Percentiles rank a stretch among this genome's conserved stretches.
Evolutionary conservation across 495 filamentous ascomycete species (phyloP).

Genomic region (Penicillium mononematosum): DNA sequence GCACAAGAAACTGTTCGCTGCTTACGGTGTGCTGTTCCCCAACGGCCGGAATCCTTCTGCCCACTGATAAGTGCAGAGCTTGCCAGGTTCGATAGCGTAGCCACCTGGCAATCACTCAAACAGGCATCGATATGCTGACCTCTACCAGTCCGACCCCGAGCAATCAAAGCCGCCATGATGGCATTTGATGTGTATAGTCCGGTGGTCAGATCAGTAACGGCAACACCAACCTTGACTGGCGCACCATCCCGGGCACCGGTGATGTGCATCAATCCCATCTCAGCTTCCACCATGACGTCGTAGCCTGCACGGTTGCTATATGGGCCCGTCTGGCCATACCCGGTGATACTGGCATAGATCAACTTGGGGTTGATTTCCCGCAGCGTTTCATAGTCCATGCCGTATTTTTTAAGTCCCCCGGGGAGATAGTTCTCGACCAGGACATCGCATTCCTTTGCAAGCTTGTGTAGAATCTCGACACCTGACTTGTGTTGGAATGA

Average conservation of each 20-base stretch:
- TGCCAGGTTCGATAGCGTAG: constrained; percentile 87
- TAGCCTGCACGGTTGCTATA: constrained; percentile 89
- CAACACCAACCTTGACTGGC: constrained; percentile 95
- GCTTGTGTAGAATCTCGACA: constrained; percentile 78
- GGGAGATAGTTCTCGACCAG: constrained; percentile 97
- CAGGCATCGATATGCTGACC: constrained; percentile 93
- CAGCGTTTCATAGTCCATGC: constrained; percentile 79
- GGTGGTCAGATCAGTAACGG: constrained; percentile 93
- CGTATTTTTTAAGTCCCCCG: constrained; percentile 85
- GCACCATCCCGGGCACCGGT: constrained; percentile 84
- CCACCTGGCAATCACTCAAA: constrained; percentile 91
- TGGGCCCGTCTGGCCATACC: constrained; percentile 89
- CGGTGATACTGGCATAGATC: constrained; percentile 69
- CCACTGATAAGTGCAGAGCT: constrained; percentile 89
- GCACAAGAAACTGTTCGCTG: constrained; percentile 11
- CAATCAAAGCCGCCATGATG: constrained; percentile 89
- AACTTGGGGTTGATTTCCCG: constrained; percentile 72
- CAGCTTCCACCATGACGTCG: constrained; percentile 99
- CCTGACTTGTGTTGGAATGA: constrained; percentile 85
- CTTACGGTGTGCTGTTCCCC: constrained; percentile 95
- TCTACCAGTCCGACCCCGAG: constrained; percentile 61
- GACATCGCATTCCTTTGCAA: constrained; percentile 83
- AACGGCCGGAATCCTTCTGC: constrained; percentile 80
- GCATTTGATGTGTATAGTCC: constrained; percentile 96
- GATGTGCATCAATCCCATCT: constrained; percentile 98